Base-by-base conservation (phyloP, 2,329 filamentous ascomycete species). In the Drechslerella coelobrocha region DNA sequence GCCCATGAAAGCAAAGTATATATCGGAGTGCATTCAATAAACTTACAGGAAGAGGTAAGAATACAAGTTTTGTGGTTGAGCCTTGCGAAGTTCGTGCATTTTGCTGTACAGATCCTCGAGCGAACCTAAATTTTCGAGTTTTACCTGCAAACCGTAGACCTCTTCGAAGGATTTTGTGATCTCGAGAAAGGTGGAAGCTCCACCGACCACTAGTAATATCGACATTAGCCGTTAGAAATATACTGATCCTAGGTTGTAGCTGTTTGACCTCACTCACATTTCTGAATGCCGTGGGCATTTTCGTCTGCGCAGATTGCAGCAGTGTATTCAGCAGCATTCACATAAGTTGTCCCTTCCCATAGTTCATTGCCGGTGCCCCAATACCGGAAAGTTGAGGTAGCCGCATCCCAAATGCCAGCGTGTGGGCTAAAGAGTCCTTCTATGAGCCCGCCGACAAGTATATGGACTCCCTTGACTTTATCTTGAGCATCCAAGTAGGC, bases 391-490 rank as follows among this genome's bases (percentile, higher is more conserved):
- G 63, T 77, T 1, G 73, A 60, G 7, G 72, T 74, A 37, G 74
- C 50, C 3, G 72, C 51, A 54, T 79, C 75, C 51, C 51, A 54
- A 3, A 31, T 39, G 5, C 51, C 51, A 43, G 77, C 77, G 10
- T 76, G 75, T 0, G 74, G 68, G 29, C 74, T 76, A 23, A 77
- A 77, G 14, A 78, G 65, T 1, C 75, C 69, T 8, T 81, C 79
- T 73, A 78, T 78, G 57, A 81, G 79, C 5, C 52, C 78, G 6
- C 78, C 81, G 41, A 78, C 77, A n/a, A 82, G 73, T 14, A 82
- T 73, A 61, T 81, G 80, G 0, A 81, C 79, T 12, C 77, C 80
- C 48, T 77, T 75, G 8, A 80, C 77, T n/a, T 66, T 75, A 29
- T 77, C 72, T 73, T 80, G 80, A 1, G 63, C 73, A 1, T 79